Evolutionary conservation across 2,329 filamentous ascomycete genomes (phyloP).

Genomic region (Rhytidhysteron rufulum): DNA sequence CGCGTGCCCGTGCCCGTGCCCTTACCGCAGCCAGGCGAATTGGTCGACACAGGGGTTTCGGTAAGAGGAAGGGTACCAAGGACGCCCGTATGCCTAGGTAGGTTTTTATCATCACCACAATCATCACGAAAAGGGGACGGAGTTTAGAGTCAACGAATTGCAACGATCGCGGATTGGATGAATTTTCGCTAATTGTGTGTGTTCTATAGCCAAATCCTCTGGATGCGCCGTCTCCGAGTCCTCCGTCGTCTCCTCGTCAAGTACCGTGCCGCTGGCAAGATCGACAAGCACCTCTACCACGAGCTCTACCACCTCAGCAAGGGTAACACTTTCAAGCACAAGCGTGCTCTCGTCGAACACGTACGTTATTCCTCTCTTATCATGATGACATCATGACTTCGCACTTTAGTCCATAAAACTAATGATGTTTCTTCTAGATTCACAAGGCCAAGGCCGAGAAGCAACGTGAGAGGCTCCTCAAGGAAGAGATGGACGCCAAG

Average conservation of each 20-base stretch:
- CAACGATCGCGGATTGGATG: not conserved
- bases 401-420: conserved; percentile 17
- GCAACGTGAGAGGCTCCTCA: conserved; percentile 88
- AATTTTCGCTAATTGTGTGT: conserved; percentile 27
- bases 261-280: conserved; percentile 99
- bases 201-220: conserved; percentile 78
- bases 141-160: not conserved
- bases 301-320: conserved; percentile 99
- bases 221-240: conserved; percentile 99
- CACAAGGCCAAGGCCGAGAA: conserved; percentile 99
- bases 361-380: conserved; percentile 68
- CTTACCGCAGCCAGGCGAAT: conserved; percentile 91
- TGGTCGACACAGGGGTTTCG: conserved; percentile 97
- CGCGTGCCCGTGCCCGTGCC: conserved; percentile 90
- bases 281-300: conserved; percentile 99
- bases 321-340: conserved; percentile 99
- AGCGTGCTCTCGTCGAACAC: conserved; percentile 99
- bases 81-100: conserved; percentile 99
- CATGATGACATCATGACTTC: conserved; percentile 38
- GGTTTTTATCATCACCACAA: conserved; percentile 34
- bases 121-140: conserved; percentile 7
- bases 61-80: conserved; percentile 99
- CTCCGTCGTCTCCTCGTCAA: conserved; percentile 98
- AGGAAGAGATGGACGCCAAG: conserved; percentile 99
- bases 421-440: conserved; percentile 60